Evolutionary conservation across 2,329 filamentous ascomycete species (phyloP).

Genomic region (Stemphylium beticola): DNA sequence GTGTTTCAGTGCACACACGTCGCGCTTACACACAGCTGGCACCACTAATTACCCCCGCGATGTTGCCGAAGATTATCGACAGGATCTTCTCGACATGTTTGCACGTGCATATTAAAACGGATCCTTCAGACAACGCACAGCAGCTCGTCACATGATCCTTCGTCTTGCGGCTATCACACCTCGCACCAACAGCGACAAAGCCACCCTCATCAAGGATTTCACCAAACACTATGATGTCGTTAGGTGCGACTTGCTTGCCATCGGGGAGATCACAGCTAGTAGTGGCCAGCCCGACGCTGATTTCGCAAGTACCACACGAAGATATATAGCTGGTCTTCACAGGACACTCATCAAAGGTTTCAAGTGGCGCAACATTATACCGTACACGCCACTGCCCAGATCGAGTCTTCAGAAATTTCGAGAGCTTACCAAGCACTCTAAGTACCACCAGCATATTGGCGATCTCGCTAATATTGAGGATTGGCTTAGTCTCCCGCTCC

Average conservation of each 20-base stretch:
- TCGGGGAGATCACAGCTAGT: not conserved
- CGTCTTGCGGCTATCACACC: constrained; percentile 2
- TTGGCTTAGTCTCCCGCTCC: constrained; percentile 5
- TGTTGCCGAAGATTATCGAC: constrained; percentile 1
- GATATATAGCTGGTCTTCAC: constrained; percentile 1
- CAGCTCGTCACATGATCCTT: constrained; percentile 7
- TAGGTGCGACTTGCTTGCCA: not conserved
- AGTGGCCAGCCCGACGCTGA: not conserved
- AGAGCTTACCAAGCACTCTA: not conserved
- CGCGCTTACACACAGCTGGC: not conserved
- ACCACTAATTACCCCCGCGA: not conserved
- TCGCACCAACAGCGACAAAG: not conserved
- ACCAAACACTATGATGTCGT: constrained; percentile 3
- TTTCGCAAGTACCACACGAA: not conserved
- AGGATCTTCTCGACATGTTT: constrained; percentile 8
- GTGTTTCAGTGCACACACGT: constrained; percentile 6
- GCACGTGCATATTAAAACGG: not conserved
- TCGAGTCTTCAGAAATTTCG: not conserved
- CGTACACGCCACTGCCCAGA: constrained; percentile 8
- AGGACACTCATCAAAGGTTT: not conserved
- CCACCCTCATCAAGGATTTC: constrained; percentile 1
- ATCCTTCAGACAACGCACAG: not conserved
- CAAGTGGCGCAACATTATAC: constrained; percentile 9
- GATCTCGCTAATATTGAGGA: constrained; percentile 4
- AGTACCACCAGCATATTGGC: not conserved